Percentiles rank a stretch among this genome's conserved stretches.
phyloP scores from a whole-genome alignment of 306 rosid genomes.

The Fragaria iinumae region DNA sequence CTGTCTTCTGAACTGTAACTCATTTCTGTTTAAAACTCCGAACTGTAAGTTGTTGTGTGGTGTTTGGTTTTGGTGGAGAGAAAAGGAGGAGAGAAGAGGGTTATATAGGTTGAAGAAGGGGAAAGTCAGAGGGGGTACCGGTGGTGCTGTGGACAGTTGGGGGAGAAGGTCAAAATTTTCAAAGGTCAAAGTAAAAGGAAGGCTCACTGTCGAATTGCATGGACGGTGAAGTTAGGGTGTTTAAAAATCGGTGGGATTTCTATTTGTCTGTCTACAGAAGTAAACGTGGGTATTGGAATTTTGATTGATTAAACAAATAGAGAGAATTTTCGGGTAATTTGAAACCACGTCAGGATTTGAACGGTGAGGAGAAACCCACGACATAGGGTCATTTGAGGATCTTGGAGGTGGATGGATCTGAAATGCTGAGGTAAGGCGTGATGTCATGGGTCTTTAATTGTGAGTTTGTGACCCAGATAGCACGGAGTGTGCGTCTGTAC shows the following conservation, averaged over 20 bases:
- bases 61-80: neutral
- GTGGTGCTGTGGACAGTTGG: neutral
- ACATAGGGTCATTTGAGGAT: neutral
- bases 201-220: neutral
- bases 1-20: slow-evolving; percentile 31
- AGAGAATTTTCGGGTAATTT: neutral
- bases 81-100: neutral
- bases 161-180: slow-evolving; percentile 35
- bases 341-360: neutral
- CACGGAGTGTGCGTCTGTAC: neutral
- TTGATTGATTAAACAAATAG: neutral
- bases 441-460: neutral
- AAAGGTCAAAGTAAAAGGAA: slow-evolving; percentile 33
- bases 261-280: neutral
- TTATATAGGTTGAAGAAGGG: slow-evolving; percentile 13
- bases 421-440: neutral
- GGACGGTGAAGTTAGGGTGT: neutral
- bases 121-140: slow-evolving; percentile 9
- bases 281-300: neutral
- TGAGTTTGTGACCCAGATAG: neutral
- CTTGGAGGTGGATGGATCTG: neutral
- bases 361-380: neutral
- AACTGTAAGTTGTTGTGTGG: neutral
- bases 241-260: neutral
- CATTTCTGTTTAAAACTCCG: slow-evolving; percentile 16